Evolutionary conservation across 2,329 filamentous ascomycete genomes (phyloP), one percentile per base, ranked within the genome.

Genomic region (Sphaerulina vaccinii): DNA sequence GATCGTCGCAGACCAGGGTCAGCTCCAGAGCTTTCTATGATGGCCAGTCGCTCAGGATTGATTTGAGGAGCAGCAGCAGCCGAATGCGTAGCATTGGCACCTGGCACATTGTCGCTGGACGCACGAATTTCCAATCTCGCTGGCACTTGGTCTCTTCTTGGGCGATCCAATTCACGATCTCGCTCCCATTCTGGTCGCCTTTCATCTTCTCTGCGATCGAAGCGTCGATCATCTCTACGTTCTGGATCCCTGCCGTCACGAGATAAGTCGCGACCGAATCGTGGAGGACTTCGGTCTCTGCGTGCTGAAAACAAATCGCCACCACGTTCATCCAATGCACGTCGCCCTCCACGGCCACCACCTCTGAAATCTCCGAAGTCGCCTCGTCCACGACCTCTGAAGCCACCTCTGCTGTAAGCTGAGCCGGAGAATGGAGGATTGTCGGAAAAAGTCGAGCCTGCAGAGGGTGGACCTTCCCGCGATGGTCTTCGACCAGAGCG

Each of bases 401-500:
- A 48, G 75, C 73, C 74, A 35, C 70, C 67, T 16, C 64, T 61
- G 44, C 65, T 49, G 35, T 57, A 61, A 16, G 71, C 69, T 52
- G 73, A 71, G 49, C 78, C 77, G 7, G 75, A 69, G 15, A 76
- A 79, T 51, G 85, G 84, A 1, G 80, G 76, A 10, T 81, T 78
- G 56, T 90, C 87, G 0, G 86, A 87, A 18, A 82, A 83, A 8
- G 82, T 83, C 2, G 87, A 88, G 3, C 84, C 84, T 15, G 84
- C 85, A 1, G 86, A 87, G 18, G 83, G 79, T 9, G 87, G 86
- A 0, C 86, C 87, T 62, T 91, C 87, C 62, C 87, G 78, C 7
- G 86, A 89, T 13, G 80, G 83, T 40, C 86, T 78, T 48, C 86
- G 77, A 15, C 83, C 81, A 52, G 87, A 79, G 52, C 85, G 83